Base-by-base conservation (phyloP, 1,284 basidiomycete species). In the Microbotryum silenes-acaulis region DNA sequence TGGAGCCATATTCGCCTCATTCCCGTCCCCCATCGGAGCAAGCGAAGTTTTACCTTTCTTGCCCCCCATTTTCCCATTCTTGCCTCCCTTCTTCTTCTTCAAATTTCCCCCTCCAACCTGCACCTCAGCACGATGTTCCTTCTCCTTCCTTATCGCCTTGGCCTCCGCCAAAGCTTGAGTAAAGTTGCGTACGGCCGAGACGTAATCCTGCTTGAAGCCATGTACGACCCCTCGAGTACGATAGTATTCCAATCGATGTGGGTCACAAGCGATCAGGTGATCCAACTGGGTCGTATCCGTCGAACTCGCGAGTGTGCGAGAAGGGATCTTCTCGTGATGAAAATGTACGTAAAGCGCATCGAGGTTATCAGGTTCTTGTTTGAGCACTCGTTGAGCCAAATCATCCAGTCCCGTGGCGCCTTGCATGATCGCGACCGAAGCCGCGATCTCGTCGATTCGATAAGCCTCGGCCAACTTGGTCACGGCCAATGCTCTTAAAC, bases 401-500 rank as follows among this genome's bases (percentile, higher is more conserved):
- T 91, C 88, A 68, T 91, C 88, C 68, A 91, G 87, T 3, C 89
- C 86, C 66, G 84, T 89, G 3, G 88, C 88, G 33, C 88, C 86
- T 72, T 90, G 88, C 88, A 91, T 91, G 46, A 90, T 83, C 84
- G 89, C 88, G 44, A 91, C 88, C 72, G 86, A 88, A 2, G 86
- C 86, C 1, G 88, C 88, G 70, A 91, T 87, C 73, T 91, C 88
- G 72, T 91, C 88, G 21, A 82, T 79, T 71, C 83, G 83, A 72
- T 90, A 91, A 14, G 88, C 88, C 27, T 84, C 81, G 0, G 88
- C 86, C 33, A 89, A 78, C 72, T 89, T 89, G 73, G 88, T 85
- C 23, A 90, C 87, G 0, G 88, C 88, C 47, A 89, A 79, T 0
- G 81, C 83, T 44, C 88, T 77, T 50, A 91, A 75, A 50, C 86